These are phyloP conservation scores for Trametes punicea DNA, from an alignment of 768 basidiomycete genomes.

Conservation along the genomic window DNA sequence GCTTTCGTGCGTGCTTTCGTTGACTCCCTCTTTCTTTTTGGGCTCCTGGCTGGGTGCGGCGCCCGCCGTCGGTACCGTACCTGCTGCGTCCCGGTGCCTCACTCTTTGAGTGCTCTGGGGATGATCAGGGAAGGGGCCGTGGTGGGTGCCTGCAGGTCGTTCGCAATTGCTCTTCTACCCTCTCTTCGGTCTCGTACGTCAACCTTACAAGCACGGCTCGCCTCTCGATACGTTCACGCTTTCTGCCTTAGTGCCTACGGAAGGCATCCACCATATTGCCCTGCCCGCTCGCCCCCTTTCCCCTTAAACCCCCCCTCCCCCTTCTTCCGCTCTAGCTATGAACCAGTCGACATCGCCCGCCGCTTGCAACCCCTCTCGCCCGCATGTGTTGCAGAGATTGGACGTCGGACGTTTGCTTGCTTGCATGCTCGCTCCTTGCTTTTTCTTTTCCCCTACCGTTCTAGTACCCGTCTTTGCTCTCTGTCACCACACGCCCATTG, in stretches of 20 bases:
- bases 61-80: not conserved
- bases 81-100: too few relatives aligned
- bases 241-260: too few relatives aligned
- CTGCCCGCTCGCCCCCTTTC: not conserved
- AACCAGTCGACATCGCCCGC: too few relatives aligned
- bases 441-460: not conserved
- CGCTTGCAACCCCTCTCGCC: too few relatives aligned
- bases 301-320: not conserved
- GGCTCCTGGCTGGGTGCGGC: not conserved
- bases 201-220: not conserved
- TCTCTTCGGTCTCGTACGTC: not conserved
- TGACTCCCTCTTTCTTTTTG: not conserved
- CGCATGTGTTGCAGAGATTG: not conserved
- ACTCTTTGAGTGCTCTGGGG: too few relatives aligned
- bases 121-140: not conserved
- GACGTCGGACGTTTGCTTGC: not conserved
- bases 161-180: not conserved
- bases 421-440: not conserved
- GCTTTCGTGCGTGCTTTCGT: not conserved
- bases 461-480: not conserved
- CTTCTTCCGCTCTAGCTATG: not conserved
- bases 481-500: slow-evolving; percentile 4
- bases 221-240: too few relatives aligned
- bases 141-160: not conserved
- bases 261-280: not conserved